Conservation (phyloP, 768 basidiomycete genomes). For the Baorangia bicolor region DNA sequence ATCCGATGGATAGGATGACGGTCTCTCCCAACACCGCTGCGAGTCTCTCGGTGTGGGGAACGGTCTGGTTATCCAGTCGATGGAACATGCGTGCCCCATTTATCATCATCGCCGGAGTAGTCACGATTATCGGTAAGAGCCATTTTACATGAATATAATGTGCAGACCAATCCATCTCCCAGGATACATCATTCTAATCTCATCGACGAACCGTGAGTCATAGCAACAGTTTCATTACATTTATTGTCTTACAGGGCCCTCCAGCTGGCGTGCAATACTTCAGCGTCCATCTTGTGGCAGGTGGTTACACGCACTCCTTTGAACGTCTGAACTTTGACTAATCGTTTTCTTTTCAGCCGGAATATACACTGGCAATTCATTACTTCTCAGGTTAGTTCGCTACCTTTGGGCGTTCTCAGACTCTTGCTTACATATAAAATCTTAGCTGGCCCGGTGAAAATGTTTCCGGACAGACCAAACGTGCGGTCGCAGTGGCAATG, state of each 20-base stretch:
- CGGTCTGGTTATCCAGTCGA: slow-evolving; percentile 52
- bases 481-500: slow-evolving; percentile 59
- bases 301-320: slow-evolving; percentile 1
- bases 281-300: slow-evolving; percentile 53
- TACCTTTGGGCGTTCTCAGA: not conserved
- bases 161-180: not conserved
- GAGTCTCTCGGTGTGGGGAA: slow-evolving; percentile 46
- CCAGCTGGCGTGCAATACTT: slow-evolving; percentile 55
- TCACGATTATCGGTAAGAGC: slow-evolving; percentile 50
- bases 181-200: slow-evolving; percentile 59
- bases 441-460: slow-evolving; percentile 60
- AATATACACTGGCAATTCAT: slow-evolving; percentile 56
- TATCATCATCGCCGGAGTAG: slow-evolving; percentile 47
- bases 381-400: slow-evolving; percentile 48
- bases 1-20: slow-evolving; percentile 41
- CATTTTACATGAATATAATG: not conserved
- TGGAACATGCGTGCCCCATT: slow-evolving; percentile 47
- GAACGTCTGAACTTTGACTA: not conserved
- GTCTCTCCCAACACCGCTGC: slow-evolving; percentile 57
- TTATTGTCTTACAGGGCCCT: not conserved
- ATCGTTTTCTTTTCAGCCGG: slow-evolving; percentile 34
- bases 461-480: slow-evolving; percentile 67
- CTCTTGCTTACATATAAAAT: not conserved
- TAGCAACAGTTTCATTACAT: not conserved
- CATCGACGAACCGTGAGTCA: slow-evolving; percentile 43